Conservation (phyloP, 148 eudicot genomes). For the Rhododendron simsii region DNA sequence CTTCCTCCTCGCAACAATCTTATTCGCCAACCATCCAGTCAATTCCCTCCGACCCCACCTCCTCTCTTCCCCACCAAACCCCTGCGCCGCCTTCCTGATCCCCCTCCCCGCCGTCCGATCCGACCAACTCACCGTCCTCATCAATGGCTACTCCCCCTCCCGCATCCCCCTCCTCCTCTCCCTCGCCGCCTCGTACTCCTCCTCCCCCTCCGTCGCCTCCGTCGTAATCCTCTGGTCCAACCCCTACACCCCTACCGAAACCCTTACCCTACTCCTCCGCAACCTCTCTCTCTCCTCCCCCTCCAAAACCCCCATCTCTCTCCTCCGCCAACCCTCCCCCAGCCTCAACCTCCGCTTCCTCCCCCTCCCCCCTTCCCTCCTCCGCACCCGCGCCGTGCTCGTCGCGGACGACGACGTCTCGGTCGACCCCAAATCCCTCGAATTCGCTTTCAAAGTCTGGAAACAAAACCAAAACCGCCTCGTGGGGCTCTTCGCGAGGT, state of each 20-base stretch:
- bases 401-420: conserved; percentile 82
- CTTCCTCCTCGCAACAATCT: not conserved
- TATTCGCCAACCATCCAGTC: not conserved
- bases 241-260: not conserved
- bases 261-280: not conserved
- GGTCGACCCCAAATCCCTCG: conserved; percentile 41
- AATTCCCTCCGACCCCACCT: not conserved
- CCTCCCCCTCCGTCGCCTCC: not conserved
- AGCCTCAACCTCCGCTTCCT: conserved; percentile 71
- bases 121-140: not conserved
- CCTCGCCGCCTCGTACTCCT: not conserved
- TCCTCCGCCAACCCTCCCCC: not conserved
- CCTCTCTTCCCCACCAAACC: not conserved
- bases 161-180: not conserved
- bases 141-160: not conserved
- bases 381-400: conserved; percentile 62
- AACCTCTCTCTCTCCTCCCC: not conserved
- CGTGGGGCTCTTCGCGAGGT: conserved; percentile 70
- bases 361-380: conserved; percentile 44
- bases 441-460: conserved; percentile 67
- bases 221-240: not conserved
- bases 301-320: not conserved
- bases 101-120: not conserved
- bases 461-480: conserved; percentile 38
- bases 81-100: not conserved